Percentiles rank a stretch among this genome's conserved stretches.
phyloP scores from a whole-genome alignment of 1,284 basidiomycete species.

The Trametes sp. region DNA sequence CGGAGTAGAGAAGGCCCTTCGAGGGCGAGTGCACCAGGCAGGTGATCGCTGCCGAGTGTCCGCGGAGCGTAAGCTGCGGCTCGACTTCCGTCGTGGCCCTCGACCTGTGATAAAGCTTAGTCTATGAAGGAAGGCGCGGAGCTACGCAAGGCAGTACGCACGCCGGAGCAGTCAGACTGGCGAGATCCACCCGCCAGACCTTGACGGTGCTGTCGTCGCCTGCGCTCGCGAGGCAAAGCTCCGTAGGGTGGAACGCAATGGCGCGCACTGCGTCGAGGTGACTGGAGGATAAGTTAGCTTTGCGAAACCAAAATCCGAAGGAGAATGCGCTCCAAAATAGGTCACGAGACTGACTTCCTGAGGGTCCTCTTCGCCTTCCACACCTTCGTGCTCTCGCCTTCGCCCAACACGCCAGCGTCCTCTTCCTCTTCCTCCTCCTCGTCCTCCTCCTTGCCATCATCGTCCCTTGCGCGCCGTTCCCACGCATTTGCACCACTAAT shows the following conservation, averaged over 20 bases:
- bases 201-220: constrained; percentile 97
- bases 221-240: constrained; percentile 87
- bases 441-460: constrained; percentile 62
- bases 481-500: constrained; percentile 44
- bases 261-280: constrained; percentile 94
- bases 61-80: constrained; percentile 91
- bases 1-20: constrained; percentile 85
- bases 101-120: constrained; percentile 49
- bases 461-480: constrained; percentile 51
- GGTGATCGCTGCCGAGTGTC: constrained; percentile 93
- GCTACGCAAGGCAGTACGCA: constrained; percentile 50
- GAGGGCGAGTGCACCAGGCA: constrained; percentile 84
- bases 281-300: constrained; percentile 53
- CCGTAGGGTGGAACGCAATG: constrained; percentile 86
- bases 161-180: constrained; percentile 74
- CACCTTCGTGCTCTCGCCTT: constrained; percentile 73
- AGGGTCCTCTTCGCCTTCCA: constrained; percentile 89
- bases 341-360: constrained; percentile 74
- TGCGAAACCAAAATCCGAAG: constrained; percentile 15
- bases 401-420: constrained; percentile 66
- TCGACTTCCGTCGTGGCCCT: constrained; percentile 83
- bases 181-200: constrained; percentile 89
- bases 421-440: constrained; percentile 54
- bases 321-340: constrained; percentile 23
- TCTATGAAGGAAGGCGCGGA: constrained; percentile 20